Percentiles rank a stretch among this genome's conserved stretches.
These are phyloP conservation scores for Perkinsus olseni DNA, from an alignment of 169 alveolate species.

Conservation along the genomic window DNA sequence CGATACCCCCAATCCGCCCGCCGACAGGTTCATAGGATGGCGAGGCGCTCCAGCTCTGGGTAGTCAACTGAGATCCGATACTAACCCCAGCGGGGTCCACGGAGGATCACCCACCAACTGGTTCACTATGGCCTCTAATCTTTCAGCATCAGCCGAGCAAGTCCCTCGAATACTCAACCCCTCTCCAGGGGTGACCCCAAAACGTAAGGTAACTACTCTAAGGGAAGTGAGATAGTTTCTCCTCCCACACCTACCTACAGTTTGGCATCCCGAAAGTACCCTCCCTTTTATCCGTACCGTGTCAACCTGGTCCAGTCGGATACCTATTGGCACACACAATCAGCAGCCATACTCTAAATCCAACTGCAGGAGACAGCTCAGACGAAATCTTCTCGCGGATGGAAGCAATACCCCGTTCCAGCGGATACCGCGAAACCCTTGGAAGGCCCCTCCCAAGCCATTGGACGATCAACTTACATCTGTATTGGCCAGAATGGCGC, in stretches of 20 bases:
- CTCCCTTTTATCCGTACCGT: background rate
- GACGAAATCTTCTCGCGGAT: too few species aligned
- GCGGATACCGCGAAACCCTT: too few species aligned
- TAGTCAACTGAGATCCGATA: background rate
- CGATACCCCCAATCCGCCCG: background rate
- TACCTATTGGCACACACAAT: background rate
- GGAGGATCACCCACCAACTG: background rate
- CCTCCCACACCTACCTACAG: background rate
- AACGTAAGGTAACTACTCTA: background rate
- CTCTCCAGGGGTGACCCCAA: background rate
- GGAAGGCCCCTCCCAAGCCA: too few species aligned
- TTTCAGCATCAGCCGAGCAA: background rate
- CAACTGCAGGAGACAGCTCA: too few species aligned
- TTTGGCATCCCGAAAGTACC: background rate
- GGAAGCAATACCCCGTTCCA: too few species aligned
- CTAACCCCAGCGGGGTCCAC: too few species aligned
- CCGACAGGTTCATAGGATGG: background rate
- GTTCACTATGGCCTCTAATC: background rate
- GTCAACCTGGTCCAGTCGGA: background rate
- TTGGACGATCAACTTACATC: background rate
- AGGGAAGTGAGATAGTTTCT: background rate
- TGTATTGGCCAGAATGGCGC: background rate
- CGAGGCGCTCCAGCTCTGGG: background rate
- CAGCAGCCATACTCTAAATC: too few species aligned
- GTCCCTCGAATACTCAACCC: background rate